These are phyloP conservation scores for Fragilaria radians DNA, from an alignment of 108 stramenopile species.

Conservation along the genomic window DNA sequence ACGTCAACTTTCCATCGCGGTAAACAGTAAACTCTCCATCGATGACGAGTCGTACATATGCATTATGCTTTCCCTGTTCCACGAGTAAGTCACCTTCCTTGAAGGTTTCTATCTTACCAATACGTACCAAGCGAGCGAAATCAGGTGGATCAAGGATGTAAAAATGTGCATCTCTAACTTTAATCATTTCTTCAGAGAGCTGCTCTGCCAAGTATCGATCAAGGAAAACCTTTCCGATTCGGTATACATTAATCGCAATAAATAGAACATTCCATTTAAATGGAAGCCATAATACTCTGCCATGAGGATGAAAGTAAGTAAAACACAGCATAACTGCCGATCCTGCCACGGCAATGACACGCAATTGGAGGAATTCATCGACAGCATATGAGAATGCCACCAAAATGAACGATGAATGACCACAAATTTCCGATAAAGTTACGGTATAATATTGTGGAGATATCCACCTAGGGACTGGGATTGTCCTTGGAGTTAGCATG, in stretches of 20 bases:
- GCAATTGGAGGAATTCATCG: conserved; percentile 67
- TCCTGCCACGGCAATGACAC: conserved; percentile 70
- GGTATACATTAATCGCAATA: conserved; percentile 64
- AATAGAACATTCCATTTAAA: conserved; percentile 82
- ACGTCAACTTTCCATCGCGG: conserved; percentile 67
- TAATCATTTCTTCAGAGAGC: conserved; percentile 31
- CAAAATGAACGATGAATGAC: conserved; percentile 74
- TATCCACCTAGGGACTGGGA: conserved; percentile 76
- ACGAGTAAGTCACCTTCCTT: conserved; percentile 45
- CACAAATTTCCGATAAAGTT: conserved; percentile 61
- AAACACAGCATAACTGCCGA: conserved; percentile 71
- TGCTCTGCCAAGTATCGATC: conserved; percentile 47
- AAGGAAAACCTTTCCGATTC: conserved; percentile 46
- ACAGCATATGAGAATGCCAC: conserved; percentile 71
- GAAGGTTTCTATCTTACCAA: conserved; percentile 38
- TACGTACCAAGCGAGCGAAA: conserved; percentile 51
- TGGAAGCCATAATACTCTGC: conserved; percentile 77
- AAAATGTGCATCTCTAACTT: conserved; percentile 57
- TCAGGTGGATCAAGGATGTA: conserved; percentile 52
- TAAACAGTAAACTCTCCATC: conserved; percentile 56
- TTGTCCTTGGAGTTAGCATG: conserved; percentile 39
- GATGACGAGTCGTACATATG: conserved; percentile 59
- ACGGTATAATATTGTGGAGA: conserved; percentile 55
- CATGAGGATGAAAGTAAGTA: conserved; percentile 87
- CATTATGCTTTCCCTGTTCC: conserved; percentile 51